Evolutionary conservation across 257 asterid genomes (phyloP), one percentile per base, ranked within the genome.

Genomic region (Solanum arcanum): DNA sequence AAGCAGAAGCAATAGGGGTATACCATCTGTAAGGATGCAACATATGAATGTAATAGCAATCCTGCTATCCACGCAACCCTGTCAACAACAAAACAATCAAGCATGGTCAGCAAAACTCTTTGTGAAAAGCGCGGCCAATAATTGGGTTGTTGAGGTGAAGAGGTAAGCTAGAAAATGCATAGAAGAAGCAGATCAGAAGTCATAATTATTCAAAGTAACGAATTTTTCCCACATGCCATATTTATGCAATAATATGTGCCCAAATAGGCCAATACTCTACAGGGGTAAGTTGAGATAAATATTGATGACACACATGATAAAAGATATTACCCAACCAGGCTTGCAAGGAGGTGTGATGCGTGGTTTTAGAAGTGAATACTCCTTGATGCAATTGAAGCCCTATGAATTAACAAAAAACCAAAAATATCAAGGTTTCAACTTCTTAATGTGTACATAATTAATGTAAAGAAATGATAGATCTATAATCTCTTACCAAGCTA

Each of bases 351-450:
- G 47, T 62, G 42, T 84, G 78, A 86, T 86, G 14, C 39, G 20
- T 86, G 72, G 29, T 35, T 75, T 91, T 83, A 90, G 88, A 87
- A 93, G 60, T 82, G 93, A 60, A 91, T 91, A 87, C 90, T 93
- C 91, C 93, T 90, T 18, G 93, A 90, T 41, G 92, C 92, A 76
- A 89, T 89, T 80, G 94, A 92, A 70, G 96, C 94, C 98, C 98
- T 94, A 81, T 3, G 27, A 29, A 49, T 49, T 49, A 74, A 62
- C 68, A 70, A 68, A 56, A 56, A 15, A 59, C 47, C 88, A 18
- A 29, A 44, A 56, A 68, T 84, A 66, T 18, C 31, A 75, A 42
- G 9, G 27, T 73, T 80, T 74, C 83, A 52, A 47, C 75, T 69
- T 52, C 11, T 33, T 52, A 78, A 69, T 37, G 33, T 14, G 83